Evolutionary conservation across 306 rosid genomes (phyloP).

Genomic region (Mucuna pruriens): DNA sequence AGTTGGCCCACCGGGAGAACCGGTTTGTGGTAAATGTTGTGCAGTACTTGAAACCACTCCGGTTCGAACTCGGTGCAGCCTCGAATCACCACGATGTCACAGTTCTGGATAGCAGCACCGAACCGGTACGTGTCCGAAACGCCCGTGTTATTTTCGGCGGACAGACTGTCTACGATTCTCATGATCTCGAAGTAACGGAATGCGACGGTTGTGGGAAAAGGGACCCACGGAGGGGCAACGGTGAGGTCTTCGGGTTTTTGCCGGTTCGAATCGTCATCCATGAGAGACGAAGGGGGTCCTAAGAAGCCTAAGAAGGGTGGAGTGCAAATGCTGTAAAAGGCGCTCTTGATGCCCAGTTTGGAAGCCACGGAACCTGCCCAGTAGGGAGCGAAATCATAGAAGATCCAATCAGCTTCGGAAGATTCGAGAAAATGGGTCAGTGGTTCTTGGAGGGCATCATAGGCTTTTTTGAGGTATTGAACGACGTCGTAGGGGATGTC

Average conservation of each 20-base stretch:
- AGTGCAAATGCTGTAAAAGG: constrained; percentile 34
- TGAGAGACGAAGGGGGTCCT: background rate
- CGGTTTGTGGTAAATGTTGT: constrained; percentile 21
- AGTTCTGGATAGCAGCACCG: background rate
- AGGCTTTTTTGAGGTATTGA: constrained; percentile 47
- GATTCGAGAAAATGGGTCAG: constrained; percentile 41
- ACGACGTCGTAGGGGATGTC: constrained; percentile 49
- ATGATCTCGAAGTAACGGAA: constrained; percentile 39
- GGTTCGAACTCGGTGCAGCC: constrained; percentile 37
- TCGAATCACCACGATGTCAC: constrained; percentile 7
- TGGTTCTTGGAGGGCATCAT: constrained; percentile 43
- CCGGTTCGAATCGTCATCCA: background rate
- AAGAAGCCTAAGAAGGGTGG: background rate
- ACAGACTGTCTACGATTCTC: background rate
- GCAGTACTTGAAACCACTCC: constrained; percentile 41
- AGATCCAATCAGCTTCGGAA: constrained; percentile 49
- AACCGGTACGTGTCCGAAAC: constrained; percentile 1
- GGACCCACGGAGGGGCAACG: constrained; percentile 43
- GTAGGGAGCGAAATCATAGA: constrained; percentile 42
- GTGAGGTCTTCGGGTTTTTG: constrained; percentile 31
- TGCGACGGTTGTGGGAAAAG: constrained; percentile 36
- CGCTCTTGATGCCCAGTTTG: constrained; percentile 33
- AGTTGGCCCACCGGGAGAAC: constrained; percentile 40
- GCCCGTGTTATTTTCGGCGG: background rate
- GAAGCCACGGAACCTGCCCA: constrained; percentile 43